Evolutionary conservation across 23 red algal genomes (phyloP).

Genomic region (Gracilaria domingensis): DNA sequence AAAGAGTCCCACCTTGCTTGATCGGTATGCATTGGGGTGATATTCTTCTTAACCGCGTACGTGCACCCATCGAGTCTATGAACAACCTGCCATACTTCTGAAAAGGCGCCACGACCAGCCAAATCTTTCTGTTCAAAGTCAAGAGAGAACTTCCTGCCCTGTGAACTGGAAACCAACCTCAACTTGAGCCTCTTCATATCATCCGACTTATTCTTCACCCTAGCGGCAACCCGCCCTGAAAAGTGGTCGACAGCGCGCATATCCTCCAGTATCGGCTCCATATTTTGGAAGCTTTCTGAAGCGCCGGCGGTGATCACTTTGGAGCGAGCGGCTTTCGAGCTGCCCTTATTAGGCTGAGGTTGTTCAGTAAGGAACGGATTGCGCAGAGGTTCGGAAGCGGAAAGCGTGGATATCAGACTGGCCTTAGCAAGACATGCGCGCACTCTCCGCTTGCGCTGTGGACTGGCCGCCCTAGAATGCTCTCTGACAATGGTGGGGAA

Average conservation of each 20-base stretch:
- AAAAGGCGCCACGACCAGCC: constrained; percentile 89
- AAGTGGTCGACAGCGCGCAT: not conserved
- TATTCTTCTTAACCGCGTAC: constrained; percentile 95
- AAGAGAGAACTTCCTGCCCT: constrained; percentile 43
- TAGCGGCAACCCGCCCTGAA: not conserved
- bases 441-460: not conserved
- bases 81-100: constrained; percentile 76
- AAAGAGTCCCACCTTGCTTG: constrained; percentile 69
- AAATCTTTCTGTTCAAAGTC: constrained; percentile 80
- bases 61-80: constrained; percentile 85
- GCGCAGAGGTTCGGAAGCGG: constrained; percentile 31
- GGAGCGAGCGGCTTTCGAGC: not conserved
- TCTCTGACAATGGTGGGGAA: constrained; percentile 65
- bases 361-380: constrained; percentile 61
- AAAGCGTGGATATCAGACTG: constrained; percentile 71
- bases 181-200: constrained; percentile 48
- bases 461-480: constrained; percentile 17
- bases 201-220: constrained; percentile 28
- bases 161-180: constrained; percentile 49
- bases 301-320: not conserved
- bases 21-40: constrained; percentile 50
- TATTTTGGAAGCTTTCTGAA: constrained; percentile 62
- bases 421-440: constrained; percentile 41
- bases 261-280: constrained; percentile 27
- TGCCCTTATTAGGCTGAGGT: not conserved